Evolutionary conservation across 2,329 filamentous ascomycete genomes (phyloP).

Genomic region (Plectosphaerella plurivora): DNA sequence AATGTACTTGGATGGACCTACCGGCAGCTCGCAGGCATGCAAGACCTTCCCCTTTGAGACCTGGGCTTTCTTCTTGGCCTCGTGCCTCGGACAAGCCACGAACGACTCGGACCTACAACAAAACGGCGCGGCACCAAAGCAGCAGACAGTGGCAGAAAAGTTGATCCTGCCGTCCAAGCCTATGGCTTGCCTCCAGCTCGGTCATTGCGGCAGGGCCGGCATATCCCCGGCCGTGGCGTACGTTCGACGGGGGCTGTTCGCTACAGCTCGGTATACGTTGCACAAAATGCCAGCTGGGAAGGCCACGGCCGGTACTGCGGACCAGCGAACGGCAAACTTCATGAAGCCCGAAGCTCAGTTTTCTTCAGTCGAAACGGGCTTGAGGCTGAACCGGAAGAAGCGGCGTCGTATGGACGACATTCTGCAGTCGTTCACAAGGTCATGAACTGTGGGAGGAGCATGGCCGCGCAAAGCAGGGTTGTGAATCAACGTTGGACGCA

Average conservation of each 20-base stretch:
- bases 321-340: constrained; percentile 5
- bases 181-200: constrained; percentile 30
- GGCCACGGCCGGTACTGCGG: constrained; percentile 13
- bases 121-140: constrained; percentile 17
- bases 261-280: constrained; percentile 27
- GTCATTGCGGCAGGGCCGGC: constrained; percentile 28
- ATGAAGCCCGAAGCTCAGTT: constrained; percentile 9
- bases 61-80: constrained; percentile 37
- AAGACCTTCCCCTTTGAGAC: constrained; percentile 30
- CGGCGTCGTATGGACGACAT: constrained; percentile 28
- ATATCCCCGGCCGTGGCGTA: constrained; percentile 29
- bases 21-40: constrained; percentile 22
- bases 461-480: too few species aligned
- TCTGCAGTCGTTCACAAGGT: constrained; percentile 19
- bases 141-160: constrained; percentile 22
- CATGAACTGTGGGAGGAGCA: not conserved
- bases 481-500: too few species aligned
- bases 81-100: constrained; percentile 31
- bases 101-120: constrained; percentile 26
- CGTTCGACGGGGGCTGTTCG: constrained; percentile 27
- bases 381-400: constrained; percentile 23
- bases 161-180: constrained; percentile 34
- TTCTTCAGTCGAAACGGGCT: constrained; percentile 8
- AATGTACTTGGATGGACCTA: constrained; percentile 23
- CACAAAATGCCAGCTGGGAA: constrained; percentile 3